A percentile compares a stretch with the other conserved stretches of the same genome.
Evolutionary conservation across 371 early-diverging fungal genomes (phyloP).

Genomic region (Coemansia sp.): DNA sequence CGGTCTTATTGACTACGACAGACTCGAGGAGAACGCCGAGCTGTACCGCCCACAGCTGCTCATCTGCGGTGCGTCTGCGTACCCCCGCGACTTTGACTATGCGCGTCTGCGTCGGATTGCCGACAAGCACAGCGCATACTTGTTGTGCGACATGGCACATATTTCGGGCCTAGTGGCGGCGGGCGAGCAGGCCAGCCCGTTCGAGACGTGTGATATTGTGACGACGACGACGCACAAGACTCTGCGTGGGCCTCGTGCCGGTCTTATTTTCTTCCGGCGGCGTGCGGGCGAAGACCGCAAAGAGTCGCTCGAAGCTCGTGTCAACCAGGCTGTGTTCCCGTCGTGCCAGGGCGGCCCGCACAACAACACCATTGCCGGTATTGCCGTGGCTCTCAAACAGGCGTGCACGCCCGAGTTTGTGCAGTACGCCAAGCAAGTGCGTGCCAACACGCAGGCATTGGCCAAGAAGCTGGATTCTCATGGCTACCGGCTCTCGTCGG

Average conservation of each 20-base stretch:
- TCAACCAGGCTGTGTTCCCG: conserved; percentile 99
- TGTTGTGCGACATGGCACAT: conserved; percentile 99
- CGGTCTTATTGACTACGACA: conserved; percentile 94
- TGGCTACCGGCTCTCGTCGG: conserved; percentile 91
- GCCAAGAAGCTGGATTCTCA: conserved; percentile 68
- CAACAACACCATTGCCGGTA: conserved; percentile 99
- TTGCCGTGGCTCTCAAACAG: conserved; percentile 98
- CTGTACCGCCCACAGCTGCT: conserved; percentile 97
- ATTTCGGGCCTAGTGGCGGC: conserved; percentile 93
- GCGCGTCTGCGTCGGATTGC: conserved; percentile 91
- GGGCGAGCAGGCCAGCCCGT: conserved; percentile 85
- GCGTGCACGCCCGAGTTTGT: conserved; percentile 91
- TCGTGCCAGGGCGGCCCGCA: conserved; percentile 99
- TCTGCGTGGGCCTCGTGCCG: conserved; percentile 98
- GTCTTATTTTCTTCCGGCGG: conserved; percentile 97
- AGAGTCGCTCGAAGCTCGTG: conserved; percentile 84
- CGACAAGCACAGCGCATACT: conserved; percentile 87
- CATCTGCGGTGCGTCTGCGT: conserved; percentile 98
- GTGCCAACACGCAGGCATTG: conserved; percentile 84
- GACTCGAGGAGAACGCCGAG: conserved; percentile 85
- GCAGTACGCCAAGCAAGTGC: conserved; percentile 90
- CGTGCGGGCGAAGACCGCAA: conserved; percentile 65
- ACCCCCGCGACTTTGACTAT: conserved; percentile 98
- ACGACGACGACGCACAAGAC: conserved; percentile 99
- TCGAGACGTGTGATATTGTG: conserved; percentile 97